Evolutionary conservation across 2,329 filamentous ascomycete species (phyloP).

Genomic region (Teratosphaeria epicoccoides): DNA sequence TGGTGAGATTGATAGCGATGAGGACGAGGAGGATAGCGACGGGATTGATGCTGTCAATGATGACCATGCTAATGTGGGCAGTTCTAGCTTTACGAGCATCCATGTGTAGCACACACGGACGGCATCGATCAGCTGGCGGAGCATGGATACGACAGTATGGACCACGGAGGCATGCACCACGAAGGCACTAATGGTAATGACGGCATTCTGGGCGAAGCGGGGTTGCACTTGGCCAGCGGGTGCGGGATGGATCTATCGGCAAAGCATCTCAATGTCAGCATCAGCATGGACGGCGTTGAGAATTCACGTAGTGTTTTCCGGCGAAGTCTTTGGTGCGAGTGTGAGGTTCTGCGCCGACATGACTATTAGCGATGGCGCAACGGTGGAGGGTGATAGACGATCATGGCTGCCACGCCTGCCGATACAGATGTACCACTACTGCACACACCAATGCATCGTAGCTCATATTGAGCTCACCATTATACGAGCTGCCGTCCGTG

Average conservation of each 20-base stretch:
- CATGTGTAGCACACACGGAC: constrained; percentile 27
- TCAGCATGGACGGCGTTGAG: not conserved
- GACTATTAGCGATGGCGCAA: constrained; percentile 5
- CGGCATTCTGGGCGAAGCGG: not conserved
- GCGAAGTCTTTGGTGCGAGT: not conserved
- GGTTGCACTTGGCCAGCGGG: not conserved
- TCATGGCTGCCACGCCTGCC: not conserved
- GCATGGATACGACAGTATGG: constrained; percentile 14
- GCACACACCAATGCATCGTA: not conserved
- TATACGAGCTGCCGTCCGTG: not conserved
- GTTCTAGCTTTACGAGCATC: constrained; percentile 24
- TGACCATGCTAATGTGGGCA: constrained; percentile 23
- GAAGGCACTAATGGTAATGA: not conserved
- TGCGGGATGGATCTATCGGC: not conserved
- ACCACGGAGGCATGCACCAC: constrained; percentile 12
- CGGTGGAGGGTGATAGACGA: not conserved
- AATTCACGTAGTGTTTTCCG: not conserved
- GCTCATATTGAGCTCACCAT: not conserved
- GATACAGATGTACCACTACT: constrained; percentile 3
- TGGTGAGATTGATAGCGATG: constrained; percentile 2
- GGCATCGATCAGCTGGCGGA: constrained; percentile 21
- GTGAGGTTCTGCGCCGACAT: not conserved
- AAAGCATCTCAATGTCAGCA: not conserved
- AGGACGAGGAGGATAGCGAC: not conserved
- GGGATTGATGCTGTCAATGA: not conserved